Conservation (phyloP, 441 rosid species). For the California macrophylla region DNA sequence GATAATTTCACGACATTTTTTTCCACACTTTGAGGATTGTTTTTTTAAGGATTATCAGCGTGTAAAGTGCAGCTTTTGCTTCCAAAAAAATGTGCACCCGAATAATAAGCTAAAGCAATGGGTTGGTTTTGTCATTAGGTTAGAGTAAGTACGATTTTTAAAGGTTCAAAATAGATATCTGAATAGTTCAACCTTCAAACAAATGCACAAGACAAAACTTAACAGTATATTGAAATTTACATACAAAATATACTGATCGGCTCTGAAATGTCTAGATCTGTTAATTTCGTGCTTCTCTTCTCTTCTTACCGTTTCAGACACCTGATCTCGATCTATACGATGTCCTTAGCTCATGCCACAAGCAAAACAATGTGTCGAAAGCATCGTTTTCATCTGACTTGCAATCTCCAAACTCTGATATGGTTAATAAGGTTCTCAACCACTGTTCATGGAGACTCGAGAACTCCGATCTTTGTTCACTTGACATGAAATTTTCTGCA, state of each 20-base stretch:
- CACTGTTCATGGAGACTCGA: constrained; percentile 86
- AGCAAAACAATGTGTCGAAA: constrained; percentile 59
- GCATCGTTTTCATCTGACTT: constrained; percentile 35
- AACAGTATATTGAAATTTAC: not conserved
- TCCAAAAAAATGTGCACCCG: no score
- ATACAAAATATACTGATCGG: not conserved
- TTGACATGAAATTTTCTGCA: constrained; percentile 58
- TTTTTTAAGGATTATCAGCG: no score
- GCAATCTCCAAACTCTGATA: constrained; percentile 24
- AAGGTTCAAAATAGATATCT: not conserved
- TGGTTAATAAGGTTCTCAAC: constrained; percentile 45
- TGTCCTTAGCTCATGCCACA: constrained; percentile 74
- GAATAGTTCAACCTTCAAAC: not conserved
- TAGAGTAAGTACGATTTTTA: no score
- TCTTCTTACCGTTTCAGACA: not conserved
- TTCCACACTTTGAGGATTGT: no score
- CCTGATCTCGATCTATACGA: constrained; percentile 17
- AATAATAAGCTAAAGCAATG: no score
- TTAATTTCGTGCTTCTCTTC: not conserved
- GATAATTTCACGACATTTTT: no score
- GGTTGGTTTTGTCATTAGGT: no score
- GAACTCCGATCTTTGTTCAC: constrained; percentile 73
- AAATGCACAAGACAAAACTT: not conserved
- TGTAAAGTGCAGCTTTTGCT: no score
- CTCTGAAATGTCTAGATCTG: not conserved